Conservation (phyloP, 441 rosid species). For the Gossypium davidsonii region DNA sequence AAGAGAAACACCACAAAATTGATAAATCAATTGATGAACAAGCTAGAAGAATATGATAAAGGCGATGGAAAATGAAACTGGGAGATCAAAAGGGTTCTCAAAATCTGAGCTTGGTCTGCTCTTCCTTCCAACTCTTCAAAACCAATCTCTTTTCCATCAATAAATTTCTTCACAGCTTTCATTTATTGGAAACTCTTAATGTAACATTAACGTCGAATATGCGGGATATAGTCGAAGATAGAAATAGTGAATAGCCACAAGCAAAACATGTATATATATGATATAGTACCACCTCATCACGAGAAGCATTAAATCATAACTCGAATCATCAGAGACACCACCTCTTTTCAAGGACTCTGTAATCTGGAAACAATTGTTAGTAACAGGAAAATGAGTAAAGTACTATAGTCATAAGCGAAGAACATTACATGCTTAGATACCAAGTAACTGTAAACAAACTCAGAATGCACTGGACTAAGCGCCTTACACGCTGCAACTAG, state of each 20-base stretch:
- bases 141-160: conserved; percentile 60
- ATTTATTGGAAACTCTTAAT: conserved; percentile 32
- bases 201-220: background rate
- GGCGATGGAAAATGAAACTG: background rate
- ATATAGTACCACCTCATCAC: conserved; percentile 45
- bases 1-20: conserved; percentile 6
- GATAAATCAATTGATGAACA: background rate
- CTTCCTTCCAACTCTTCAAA: conserved; percentile 59
- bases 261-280: background rate
- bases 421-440: conserved; percentile 75
- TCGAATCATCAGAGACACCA: conserved; percentile 59
- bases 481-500: conserved; percentile 85
- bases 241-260: background rate
- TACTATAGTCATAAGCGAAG: conserved; percentile 9
- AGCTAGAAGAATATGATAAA: background rate
- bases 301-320: conserved; percentile 61
- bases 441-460: conserved; percentile 76
- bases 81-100: background rate
- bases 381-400: background rate
- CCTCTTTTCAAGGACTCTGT: conserved; percentile 86
- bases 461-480: conserved; percentile 75
- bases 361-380: conserved; percentile 34
- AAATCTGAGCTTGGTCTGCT: conserved; percentile 66
- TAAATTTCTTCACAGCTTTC: conserved; percentile 48
- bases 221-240: background rate